Percentiles rank a stretch among this genome's conserved stretches.
Conservation (phyloP, 2,329 filamentous ascomycete species). For the Hymenoscyphus infarciens region DNA sequence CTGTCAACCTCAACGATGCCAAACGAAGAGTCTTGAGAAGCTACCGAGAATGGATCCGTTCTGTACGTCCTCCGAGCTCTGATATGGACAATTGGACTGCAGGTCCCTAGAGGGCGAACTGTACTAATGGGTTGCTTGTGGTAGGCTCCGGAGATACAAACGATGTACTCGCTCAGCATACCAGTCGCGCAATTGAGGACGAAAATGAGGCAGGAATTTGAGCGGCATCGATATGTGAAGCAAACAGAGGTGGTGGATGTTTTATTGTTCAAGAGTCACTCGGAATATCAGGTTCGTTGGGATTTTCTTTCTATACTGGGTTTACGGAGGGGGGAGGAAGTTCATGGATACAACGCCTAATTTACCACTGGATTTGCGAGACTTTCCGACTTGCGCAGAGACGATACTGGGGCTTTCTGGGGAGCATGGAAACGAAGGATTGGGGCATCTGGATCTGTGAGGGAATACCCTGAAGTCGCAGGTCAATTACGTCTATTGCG, state of each 20-base stretch:
- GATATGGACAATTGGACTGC: too few species aligned
- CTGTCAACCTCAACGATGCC: constrained; percentile 85
- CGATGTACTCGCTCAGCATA: constrained; percentile 91
- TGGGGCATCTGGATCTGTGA: too few species aligned
- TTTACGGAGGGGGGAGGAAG: neutral
- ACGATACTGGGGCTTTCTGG: too few species aligned
- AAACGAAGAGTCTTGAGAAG: constrained; percentile 80
- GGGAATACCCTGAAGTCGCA: neutral
- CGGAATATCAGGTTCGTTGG: constrained; percentile 79
- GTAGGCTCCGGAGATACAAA: constrained; percentile 93
- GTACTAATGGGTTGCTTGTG: constrained; percentile 18
- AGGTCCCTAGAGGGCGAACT: neutral
- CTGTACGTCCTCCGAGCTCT: too few species aligned
- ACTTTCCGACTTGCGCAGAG: neutral
- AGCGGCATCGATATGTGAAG: constrained; percentile 89
- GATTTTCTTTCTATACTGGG: constrained; percentile 6
- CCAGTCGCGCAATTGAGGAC: constrained; percentile 85
- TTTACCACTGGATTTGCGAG: neutral
- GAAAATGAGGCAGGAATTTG: constrained; percentile 94
- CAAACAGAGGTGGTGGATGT: constrained; percentile 87
- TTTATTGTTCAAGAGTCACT: constrained; percentile 82
- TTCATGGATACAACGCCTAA: neutral
- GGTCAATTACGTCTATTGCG: neutral
- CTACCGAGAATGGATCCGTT: constrained; percentile 94
- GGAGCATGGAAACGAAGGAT: too few species aligned